Base-by-base conservation (phyloP, 2,329 filamentous ascomycete genomes). In the Nannizzia gypsea region DNA sequence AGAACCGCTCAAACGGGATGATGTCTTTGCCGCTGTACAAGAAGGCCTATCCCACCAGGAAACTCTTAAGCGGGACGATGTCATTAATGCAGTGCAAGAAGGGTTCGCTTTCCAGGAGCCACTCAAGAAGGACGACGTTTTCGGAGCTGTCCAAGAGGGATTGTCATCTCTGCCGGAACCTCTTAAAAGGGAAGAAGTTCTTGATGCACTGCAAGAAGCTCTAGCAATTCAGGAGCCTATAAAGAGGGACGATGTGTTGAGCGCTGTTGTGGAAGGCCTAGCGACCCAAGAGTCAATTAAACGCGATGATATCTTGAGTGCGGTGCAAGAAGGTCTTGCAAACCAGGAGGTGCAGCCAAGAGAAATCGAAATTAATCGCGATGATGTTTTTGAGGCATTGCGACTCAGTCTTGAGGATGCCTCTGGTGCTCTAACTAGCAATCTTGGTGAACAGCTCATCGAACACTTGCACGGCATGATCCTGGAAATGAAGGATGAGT, bases 221-320 rank as follows among this genome's bases (percentile, higher is more conserved):
- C 68, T 64, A 28, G 66, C 63, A 57, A 68, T 68, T 26, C 74
- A 79, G 40, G 70, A 73, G 17, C 61, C 70, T 64, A 68, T 78
- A 60, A 76, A 84, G 66, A 84, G 88, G 64, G 89, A 96, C 56
- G 89, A 95, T 61, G 89, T 97, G 36, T 81, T 97, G 1, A 82
- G 88, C 26, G 90, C 91, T 2, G 88, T 97, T 13, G 85, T 86
- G 66, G 90, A 96, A 66, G 92, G 90, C 0, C 95, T 64, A 26
- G 66, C 63, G 3, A 8, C 22, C 26, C 48, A 52, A 46, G 61
- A 63, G 42, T 40, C 56, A 6, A 38, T 63, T 22, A 59, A 58
- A 34, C 57, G 62, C 17, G 64, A 66, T 13, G 68, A 69, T 62
- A 65, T 70, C 9, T 56, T 65, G 31, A 60, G 40, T 22, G 61